Conservation (phyloP, 495 filamentous ascomycete species). For the Cryomyces minteri region DNA sequence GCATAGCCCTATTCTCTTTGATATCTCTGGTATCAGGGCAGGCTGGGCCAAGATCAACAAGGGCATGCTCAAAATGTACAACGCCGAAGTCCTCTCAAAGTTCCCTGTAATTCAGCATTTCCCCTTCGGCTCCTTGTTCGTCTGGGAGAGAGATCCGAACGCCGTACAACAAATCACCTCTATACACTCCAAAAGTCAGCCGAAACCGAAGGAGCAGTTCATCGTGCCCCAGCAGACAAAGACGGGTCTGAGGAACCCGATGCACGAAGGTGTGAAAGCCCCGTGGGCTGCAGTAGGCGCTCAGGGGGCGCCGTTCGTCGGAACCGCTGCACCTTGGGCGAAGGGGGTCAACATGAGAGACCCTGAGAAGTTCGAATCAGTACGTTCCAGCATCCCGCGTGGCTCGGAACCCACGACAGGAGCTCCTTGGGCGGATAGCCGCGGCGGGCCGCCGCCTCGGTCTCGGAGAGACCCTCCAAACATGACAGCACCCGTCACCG, state of each 20-base stretch:
- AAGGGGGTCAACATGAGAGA: too few species aligned
- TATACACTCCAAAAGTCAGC: conserved; percentile 41
- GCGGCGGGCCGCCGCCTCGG: not conserved
- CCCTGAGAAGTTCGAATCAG: too few species aligned
- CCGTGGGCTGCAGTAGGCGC: conserved; percentile 13
- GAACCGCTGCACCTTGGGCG: conserved; percentile 29
- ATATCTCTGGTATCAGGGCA: conserved; percentile 74
- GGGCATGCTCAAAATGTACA: conserved; percentile 63
- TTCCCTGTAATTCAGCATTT: conserved; percentile 59
- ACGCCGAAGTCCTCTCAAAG: conserved; percentile 48
- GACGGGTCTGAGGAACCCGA: conserved; percentile 1
- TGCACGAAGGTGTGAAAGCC: conserved; percentile 16
- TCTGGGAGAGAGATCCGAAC: conserved; percentile 58
- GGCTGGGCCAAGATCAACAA: conserved; percentile 99
- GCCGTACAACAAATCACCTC: conserved; percentile 27
- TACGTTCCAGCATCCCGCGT: too few species aligned
- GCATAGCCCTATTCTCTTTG: conserved; percentile 85
- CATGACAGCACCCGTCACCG: too few species aligned
- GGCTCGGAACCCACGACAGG: too few species aligned
- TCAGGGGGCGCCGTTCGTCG: not conserved
- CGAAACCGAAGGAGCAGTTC: conserved; percentile 9
- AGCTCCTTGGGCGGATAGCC: not conserved
- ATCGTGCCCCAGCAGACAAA: conserved; percentile 9
- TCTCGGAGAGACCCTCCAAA: not conserved
- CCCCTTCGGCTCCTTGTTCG: conserved; percentile 60